These are phyloP conservation scores for Amphirosellinia nigrospora DNA, from an alignment of 495 filamentous ascomycete species.

Conservation along the genomic window DNA sequence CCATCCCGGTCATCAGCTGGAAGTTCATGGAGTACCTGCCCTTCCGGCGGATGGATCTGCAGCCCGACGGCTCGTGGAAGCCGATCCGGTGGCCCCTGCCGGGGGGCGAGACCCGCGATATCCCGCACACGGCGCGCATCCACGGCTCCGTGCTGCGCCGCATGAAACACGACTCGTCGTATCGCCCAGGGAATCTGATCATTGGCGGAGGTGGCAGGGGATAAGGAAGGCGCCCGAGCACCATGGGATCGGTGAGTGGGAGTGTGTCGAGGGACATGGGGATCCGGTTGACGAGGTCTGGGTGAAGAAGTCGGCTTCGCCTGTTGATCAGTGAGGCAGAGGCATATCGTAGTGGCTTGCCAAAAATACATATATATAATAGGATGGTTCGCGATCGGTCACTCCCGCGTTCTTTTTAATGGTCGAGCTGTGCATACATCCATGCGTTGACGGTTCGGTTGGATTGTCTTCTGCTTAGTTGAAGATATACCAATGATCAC, in stretches of 20 bases:
- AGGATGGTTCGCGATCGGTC: background rate
- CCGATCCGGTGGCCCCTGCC: slow-evolving; percentile 83
- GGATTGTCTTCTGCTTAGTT: background rate
- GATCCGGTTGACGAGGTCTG: slow-evolving; percentile 71
- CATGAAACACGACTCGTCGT: slow-evolving; percentile 67
- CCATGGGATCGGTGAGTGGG: slow-evolving; percentile 77
- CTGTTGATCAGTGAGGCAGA: background rate
- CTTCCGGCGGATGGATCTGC: slow-evolving; percentile 83
- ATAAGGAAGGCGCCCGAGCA: slow-evolving; percentile 61
- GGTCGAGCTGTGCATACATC: background rate
- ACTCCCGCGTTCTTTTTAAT: background rate
- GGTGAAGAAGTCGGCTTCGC: slow-evolving; percentile 40
- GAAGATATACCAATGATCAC: background rate
- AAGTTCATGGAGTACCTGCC: slow-evolving; percentile 85
- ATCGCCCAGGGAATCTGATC: slow-evolving; percentile 83
- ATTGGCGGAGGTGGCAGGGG: slow-evolving; percentile 81
- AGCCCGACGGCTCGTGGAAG: slow-evolving; percentile 76
- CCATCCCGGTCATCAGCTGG: slow-evolving; percentile 70
- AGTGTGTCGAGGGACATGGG: slow-evolving; percentile 64
- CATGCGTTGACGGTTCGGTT: background rate
- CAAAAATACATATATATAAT: background rate
- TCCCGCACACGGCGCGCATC: slow-evolving; percentile 71
- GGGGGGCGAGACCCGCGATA: slow-evolving; percentile 79
- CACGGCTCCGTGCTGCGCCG: slow-evolving; percentile 77
- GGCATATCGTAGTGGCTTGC: no score